phyloP scores from a whole-genome alignment of 225 moss, liverwort and hornwort genomes.

The Polytrichum formosum region DNA sequence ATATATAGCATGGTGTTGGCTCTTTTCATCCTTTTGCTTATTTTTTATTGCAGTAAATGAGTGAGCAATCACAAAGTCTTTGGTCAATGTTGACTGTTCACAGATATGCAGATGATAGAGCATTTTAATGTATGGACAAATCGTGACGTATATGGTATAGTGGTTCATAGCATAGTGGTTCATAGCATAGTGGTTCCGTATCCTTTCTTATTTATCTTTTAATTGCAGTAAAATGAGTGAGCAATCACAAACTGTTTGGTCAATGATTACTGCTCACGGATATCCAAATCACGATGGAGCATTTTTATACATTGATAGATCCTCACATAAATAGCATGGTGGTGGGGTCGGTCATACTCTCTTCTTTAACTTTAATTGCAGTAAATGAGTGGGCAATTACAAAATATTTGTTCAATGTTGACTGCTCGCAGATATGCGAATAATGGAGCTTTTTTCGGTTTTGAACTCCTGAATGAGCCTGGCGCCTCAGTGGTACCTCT shows the following conservation, averaged over 20 bases:
- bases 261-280: too few species aligned
- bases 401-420: too few species aligned
- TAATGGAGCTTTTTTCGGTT: constrained; percentile 27
- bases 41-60: not conserved
- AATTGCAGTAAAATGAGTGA: not conserved
- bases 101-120: not conserved
- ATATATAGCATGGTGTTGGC: not conserved
- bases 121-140: not conserved
- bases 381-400: too few species aligned
- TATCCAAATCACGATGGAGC: not conserved
- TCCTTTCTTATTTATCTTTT: not conserved
- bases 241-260: too few species aligned
- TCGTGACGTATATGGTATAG: not conserved
- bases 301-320: not conserved
- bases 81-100: not conserved
- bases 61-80: too few species aligned
- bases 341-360: not conserved
- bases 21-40: not conserved
- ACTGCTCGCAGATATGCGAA: constrained; percentile 27
- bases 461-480: constrained; percentile 44
- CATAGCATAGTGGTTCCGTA: too few species aligned
- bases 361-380: not conserved
- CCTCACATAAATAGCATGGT: not conserved
- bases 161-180: not conserved
- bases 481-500: constrained; percentile 19